Percentiles rank a stretch among this genome's conserved stretches.
Evolutionary conservation across 305 asterid genomes (phyloP).

Genomic region (Fraxinus ornus): DNA sequence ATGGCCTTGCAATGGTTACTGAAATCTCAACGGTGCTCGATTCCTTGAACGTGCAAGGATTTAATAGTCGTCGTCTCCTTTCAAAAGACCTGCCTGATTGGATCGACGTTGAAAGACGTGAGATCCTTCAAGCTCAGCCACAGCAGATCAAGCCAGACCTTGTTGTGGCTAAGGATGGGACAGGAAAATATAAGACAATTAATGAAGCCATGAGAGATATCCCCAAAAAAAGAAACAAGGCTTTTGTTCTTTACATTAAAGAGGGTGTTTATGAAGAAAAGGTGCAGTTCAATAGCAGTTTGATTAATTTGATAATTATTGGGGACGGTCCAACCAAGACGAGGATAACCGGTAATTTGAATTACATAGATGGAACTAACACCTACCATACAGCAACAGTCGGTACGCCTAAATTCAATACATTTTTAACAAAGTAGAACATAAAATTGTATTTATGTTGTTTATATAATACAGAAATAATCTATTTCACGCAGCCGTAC

Average conservation of each 20-base stretch:
- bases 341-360: slow-evolving; percentile 55
- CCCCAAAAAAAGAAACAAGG: slow-evolving; percentile 31
- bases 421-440: not conserved
- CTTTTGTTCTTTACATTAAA: slow-evolving; percentile 48
- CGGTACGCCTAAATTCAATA: slow-evolving; percentile 31
- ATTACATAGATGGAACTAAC: slow-evolving; percentile 47
- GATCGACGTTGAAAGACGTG: slow-evolving; percentile 36
- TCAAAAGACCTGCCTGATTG: slow-evolving; percentile 35
- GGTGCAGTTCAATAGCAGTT: slow-evolving; percentile 31
- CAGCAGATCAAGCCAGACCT: slow-evolving; percentile 37
- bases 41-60: slow-evolving; percentile 32
- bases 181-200: slow-evolving; percentile 44
- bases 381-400: slow-evolving; percentile 66
- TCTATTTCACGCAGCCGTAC: slow-evolving; percentile 45
- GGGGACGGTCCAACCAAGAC: slow-evolving; percentile 79
- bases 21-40: slow-evolving; percentile 46
- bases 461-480: not conserved
- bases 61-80: slow-evolving; percentile 55
- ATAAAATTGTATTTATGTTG: not conserved
- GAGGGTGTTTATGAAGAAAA: slow-evolving; percentile 58
- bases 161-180: slow-evolving; percentile 61
- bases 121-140: slow-evolving; percentile 27
- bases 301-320: slow-evolving; percentile 35
- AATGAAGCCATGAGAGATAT: slow-evolving; percentile 46
- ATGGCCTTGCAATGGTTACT: slow-evolving; percentile 64